Evolutionary conservation across 108 stramenopile genomes (phyloP), one percentile per base, ranked within the genome.

Genomic region (Nannochloropsis salina): DNA sequence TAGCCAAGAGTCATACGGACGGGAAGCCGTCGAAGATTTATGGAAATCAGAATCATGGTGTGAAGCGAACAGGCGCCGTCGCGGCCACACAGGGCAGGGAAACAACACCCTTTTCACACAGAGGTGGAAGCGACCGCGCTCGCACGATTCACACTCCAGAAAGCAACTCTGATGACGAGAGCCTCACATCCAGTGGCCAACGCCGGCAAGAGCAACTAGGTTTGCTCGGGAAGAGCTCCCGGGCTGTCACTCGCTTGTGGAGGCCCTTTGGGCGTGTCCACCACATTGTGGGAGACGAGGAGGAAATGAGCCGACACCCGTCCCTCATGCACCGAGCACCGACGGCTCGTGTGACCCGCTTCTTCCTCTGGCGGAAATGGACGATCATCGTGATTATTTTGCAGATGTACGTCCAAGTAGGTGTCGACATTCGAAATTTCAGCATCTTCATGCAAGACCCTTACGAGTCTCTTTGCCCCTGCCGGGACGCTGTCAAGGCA

Each of bases 401-500:
- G 61, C 61, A 74, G 6, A 6, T 74, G 61, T 74, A 74, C 6
- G 61, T 74, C n/a, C 61, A 74, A 8, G 61, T 74, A 74, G 61
- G 61, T 15, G 61, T 74, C 20, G 61, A 74, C 61, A 74, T 74
- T 6, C 15, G 61, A 6, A 74, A 74, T 74, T 74, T 74, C n/a
- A 74, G 61, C 6, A 74, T 74, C 61, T 74, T 74, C 61, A 74
- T 74, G 61, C n/a, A 15, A n/a, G 61, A 74, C 61, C 61, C 61
- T 15, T 74, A 74, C 2, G 61, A 74, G 61, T 74, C 61, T 2
- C 20, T 74, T n/a, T 74, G 61, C 6, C 61, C 61, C 8, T 74
- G 6, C 6, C 61, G 61, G 61, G n/a, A 74, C 61, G 61, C 15
- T 15, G 61, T 74, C 2, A n/a, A 15, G 61, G 61, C 61, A 74